Base-by-base conservation (phyloP, 148 eudicot species). In the Polygonum aviculare region DNA sequence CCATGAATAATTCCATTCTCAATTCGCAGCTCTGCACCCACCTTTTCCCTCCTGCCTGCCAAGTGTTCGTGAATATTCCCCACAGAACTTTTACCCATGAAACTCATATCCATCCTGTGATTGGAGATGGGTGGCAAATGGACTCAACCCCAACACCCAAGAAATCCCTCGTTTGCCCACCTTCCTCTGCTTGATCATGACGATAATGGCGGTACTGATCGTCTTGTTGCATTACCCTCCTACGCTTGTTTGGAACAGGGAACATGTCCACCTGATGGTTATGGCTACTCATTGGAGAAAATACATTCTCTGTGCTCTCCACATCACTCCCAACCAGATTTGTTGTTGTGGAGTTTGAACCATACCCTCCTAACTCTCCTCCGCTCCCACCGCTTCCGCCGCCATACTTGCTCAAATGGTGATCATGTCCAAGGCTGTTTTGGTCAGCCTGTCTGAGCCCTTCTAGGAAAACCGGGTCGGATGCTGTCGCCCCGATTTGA, bases 291-390 rank as follows among this genome's bases (percentile, higher is more conserved):
- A 72, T 72, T 19, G 75, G 52, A 1, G 75, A 72, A 19, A 72
- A 72, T 52, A 41, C 75, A 72, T 72, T 72, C 5, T 44, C 75
- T 48, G 75, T 44, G 54, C 75, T 72, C 31, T 72, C 75, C 33
- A 72, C 75, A 72, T 72, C 75, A 72, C 75, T 72, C 18, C 75
- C 75, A 31, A 72, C 75, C 38, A 72, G 75, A 72, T 72, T 72
- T 22, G 75, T 48, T 9, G 75, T 72, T 11, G 75, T 72, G 4
- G 75, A 67, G 16, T 67, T 67, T 4, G 70, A 63, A 21, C 75
- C 75, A 72, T 45, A 44, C 16, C 75, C 75, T 45, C 74, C 74
- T 62, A 26, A 12, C 12, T 44, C 48, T 39, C 47, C 47, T 36
- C 36, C 54, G 18, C 69, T 63, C 36, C 69, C 69, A 15, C 36